Percentiles rank a stretch among this genome's conserved stretches.
phyloP scores from a whole-genome alignment of 768 basidiomycete genomes.

The Mycena capillaripes region DNA sequence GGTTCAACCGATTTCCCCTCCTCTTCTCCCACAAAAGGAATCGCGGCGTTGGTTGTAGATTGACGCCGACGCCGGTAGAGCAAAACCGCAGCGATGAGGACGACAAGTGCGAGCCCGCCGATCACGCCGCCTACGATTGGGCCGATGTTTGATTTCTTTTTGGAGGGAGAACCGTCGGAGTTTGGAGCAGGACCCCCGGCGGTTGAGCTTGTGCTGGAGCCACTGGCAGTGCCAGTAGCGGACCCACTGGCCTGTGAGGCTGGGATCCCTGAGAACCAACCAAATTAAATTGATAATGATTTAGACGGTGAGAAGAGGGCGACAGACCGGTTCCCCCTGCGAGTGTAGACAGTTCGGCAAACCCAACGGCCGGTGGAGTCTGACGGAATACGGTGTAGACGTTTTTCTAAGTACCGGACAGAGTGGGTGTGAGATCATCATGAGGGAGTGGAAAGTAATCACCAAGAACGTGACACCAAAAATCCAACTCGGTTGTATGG shows the following conservation, averaged over 20 bases:
- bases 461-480: conserved; percentile 8
- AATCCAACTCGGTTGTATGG: conserved; percentile 3
- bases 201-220: neutral
- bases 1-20: too few species aligned
- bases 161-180: neutral
- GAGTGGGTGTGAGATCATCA: too few species aligned
- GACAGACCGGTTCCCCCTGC: neutral
- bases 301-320: neutral
- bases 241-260: too few species aligned
- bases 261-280: neutral
- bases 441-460: too few species aligned
- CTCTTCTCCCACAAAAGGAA: neutral
- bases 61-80: neutral
- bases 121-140: neutral
- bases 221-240: too few species aligned
- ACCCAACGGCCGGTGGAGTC: neutral
- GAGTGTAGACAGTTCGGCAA: neutral
- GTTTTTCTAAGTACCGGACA: neutral
- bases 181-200: too few species aligned
- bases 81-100: neutral
- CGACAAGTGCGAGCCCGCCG: neutral
- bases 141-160: neutral
- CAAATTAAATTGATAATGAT: neutral
- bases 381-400: conserved; percentile 5
- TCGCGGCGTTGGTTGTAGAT: neutral